These are phyloP conservation scores for Thermothelomyces thermophilus DNA, from an alignment of 2,329 filamentous ascomycete genomes.

Conservation along the genomic window DNA sequence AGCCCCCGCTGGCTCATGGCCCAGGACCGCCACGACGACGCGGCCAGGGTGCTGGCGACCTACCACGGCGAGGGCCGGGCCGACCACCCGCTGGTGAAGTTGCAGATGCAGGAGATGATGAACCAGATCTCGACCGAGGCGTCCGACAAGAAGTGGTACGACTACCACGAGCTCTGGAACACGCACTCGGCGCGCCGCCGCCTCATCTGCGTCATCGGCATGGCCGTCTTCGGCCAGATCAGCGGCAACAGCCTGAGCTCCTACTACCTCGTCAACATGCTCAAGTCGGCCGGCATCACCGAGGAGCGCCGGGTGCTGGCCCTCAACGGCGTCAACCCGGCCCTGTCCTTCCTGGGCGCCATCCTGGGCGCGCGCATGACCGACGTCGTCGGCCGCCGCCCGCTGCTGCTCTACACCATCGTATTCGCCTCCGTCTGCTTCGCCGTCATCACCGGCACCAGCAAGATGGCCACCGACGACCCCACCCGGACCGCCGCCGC, in stretches of 20 bases:
- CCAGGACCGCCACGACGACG: slow-evolving; percentile 36
- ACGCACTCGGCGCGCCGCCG: slow-evolving; percentile 42
- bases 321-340: slow-evolving; percentile 47
- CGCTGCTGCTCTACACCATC: slow-evolving; percentile 43
- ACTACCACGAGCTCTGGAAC: slow-evolving; percentile 48
- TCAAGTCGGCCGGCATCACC: slow-evolving; percentile 46
- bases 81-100: slow-evolving; percentile 44
- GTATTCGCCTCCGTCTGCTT: slow-evolving; percentile 42
- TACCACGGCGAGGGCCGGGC: slow-evolving; percentile 47
- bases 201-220: slow-evolving; percentile 44
- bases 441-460: slow-evolving; percentile 43
- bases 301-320: slow-evolving; percentile 41
- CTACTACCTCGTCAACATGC: slow-evolving; percentile 50
- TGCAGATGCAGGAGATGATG: slow-evolving; percentile 46
- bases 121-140: slow-evolving; percentile 42
- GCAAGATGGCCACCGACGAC: slow-evolving; percentile 36
- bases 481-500: slow-evolving; percentile 32
- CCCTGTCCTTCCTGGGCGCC: slow-evolving; percentile 44
- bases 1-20: slow-evolving; percentile 42
- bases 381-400: slow-evolving; percentile 52
- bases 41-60: slow-evolving; percentile 36
- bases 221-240: slow-evolving; percentile 48
- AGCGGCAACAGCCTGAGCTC: slow-evolving; percentile 43
- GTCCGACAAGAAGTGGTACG: slow-evolving; percentile 50
- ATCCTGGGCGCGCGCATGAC: slow-evolving; percentile 50